Conservation (phyloP, 345 rosid species). For the Boechera stricta region DNA sequence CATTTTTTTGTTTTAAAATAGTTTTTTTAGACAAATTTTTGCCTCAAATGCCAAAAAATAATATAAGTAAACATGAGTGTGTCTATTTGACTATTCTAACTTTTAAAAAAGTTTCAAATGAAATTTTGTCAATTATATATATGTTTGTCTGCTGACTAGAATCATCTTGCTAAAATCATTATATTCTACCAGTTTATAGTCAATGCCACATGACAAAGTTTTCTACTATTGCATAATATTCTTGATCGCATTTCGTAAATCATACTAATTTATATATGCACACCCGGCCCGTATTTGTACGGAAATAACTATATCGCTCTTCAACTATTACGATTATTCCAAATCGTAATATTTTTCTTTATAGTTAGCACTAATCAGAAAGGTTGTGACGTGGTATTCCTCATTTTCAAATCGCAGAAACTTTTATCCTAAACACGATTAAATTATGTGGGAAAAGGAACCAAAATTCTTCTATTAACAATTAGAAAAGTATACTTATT, state of each 20-base stretch:
- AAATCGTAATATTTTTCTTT: background rate
- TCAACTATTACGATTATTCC: background rate
- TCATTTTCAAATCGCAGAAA: background rate
- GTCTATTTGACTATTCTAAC: conserved; percentile 33
- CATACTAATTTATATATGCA: background rate
- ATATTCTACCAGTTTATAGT: background rate
- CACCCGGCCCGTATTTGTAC: background rate
- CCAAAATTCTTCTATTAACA: conserved; percentile 16
- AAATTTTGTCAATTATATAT: background rate
- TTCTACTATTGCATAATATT: background rate
- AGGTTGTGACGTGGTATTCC: background rate
- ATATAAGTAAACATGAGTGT: conserved; percentile 24
- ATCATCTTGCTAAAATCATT: conserved; percentile 11
- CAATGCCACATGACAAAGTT: background rate
- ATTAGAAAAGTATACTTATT: conserved; percentile 11
- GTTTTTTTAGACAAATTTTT: background rate
- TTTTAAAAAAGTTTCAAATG: conserved; percentile 1
- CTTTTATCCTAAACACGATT: conserved; percentile 16
- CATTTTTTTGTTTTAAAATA: background rate
- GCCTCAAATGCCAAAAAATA: background rate
- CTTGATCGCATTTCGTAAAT: background rate
- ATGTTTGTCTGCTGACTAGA: conserved; percentile 4
- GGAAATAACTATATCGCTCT: background rate
- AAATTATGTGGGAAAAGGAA: conserved; percentile 4
- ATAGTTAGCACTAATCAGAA: background rate